Evolutionary conservation across 495 filamentous ascomycete species (phyloP), one percentile per base, ranked within the genome.

Genomic region (Daldinia decipiens): DNA sequence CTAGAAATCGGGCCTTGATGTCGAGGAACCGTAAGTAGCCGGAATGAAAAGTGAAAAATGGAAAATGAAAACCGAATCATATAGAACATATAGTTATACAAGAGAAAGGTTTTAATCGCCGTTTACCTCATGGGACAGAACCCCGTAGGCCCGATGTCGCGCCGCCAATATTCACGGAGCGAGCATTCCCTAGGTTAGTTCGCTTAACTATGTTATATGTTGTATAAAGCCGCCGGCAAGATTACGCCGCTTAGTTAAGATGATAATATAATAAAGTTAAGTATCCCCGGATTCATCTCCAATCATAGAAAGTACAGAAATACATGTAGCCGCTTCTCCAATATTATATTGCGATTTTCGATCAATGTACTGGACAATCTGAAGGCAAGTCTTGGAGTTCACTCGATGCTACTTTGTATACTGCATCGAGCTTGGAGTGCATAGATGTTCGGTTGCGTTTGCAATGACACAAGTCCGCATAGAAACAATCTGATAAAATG

Each of bases 261-360:
- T 32, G 55, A 52, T 52, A 58, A 59, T 67, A 68, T 59, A 65
- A 52, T 57, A 59, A 68, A 19, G 60, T 65, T 62, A 66, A 60
- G 15, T 43, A 3, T 68, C 51, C 59, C 65, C 64, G 47, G 70
- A 61, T 61, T 72, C 56, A 27, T 43, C 15, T 24, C 50, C n/a
- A 39, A 24, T 2, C 21, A n/a, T n/a, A n/a, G n/a, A n/a, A 26
- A 3, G 6, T 21, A 55, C 17, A 17, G 12, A 39, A 57, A 21
- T 29, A 19, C 1, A 57, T 54, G 56, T 27, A 52, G 43, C 31
- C 45, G 21, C 36, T 19, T 59, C 65, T 65, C 65, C 60, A 68
- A 73, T 24, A 62, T 58, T 68, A 73, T 38, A 68, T 68, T 68
- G n/a, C 34, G 50, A 68, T 62, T 54, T 59, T 38, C 56, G 31